Evolutionary conservation across 225 moss, liverwort and hornwort genomes (phyloP), one percentile per base, ranked within the genome.

Genomic region (Sphagnum contortum): DNA sequence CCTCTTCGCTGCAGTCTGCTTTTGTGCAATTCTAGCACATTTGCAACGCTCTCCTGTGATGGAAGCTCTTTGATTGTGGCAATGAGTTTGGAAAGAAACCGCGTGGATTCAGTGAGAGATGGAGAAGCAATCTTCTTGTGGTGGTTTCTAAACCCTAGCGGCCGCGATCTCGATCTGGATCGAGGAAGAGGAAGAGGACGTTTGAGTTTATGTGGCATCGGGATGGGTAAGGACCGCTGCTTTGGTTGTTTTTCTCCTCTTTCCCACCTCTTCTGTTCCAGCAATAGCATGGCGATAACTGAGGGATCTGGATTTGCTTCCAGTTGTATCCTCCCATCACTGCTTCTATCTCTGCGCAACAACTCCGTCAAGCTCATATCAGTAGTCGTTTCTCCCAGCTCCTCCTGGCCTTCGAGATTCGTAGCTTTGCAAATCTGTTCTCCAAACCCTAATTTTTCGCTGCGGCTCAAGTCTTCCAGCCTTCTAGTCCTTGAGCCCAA

Each of bases 191-290:
- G 74, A 60, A 75, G 45, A 4, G 88, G 91, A 3, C 88, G 80
- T 5, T 70, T 74, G 69, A 83, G 11, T 62, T 88, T 92, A 71
- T 88, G 85, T 46, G 95, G 92, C 87, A 87, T 76, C 61, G 83
- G 77, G 66, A 81, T 74, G 13, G 95, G 92, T 58, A 88, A 75
- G 50, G 72, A 65, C 57, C 83, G 87, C 3, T 74, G 77, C 49
- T 60, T 70, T 68, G 70, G 75, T 47, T 75, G 71, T 13, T 80
- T 73, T 51, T 67, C 74, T 4, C 61, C 66, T 56, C 69, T 8
- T 3, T 81, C 69, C 6, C 64, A 45, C 6, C 9, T 9, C 9
- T 6, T 52, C 9, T 5, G 52, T 9, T 52, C 52, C 52, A 52
- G 9, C 6, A 9, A 52, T 59, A 75, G 80, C 50, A 64, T 58